phyloP scores from a whole-genome alignment of 768 basidiomycete species.

The Phlegmacium glaucopus region DNA sequence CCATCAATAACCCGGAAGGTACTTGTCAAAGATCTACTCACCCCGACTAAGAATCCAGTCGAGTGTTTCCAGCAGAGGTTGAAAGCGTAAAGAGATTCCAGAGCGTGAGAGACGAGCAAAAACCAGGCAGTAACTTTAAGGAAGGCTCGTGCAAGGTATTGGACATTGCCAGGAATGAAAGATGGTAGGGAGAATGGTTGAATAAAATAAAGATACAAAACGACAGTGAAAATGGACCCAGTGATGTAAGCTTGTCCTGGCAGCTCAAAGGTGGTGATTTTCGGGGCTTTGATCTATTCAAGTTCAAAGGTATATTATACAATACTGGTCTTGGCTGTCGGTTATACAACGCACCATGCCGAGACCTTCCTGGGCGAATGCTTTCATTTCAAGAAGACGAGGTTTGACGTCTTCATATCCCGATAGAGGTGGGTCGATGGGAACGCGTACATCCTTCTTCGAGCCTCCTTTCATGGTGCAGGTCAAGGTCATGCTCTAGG shows the following conservation, averaged over 20 bases:
- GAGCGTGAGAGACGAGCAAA: conserved; percentile 32
- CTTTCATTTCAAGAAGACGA: conserved; percentile 76
- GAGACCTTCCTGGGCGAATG: conserved; percentile 71
- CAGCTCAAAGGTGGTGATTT: conserved; percentile 53
- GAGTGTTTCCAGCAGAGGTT: conserved; percentile 46
- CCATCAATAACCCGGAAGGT: neutral
- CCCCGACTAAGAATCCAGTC: conserved; percentile 40
- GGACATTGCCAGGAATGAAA: conserved; percentile 31
- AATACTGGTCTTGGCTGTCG: too few relatives aligned
- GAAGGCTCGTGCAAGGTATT: conserved; percentile 20
- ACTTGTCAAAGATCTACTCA: conserved; percentile 16
- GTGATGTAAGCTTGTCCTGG: conserved; percentile 27
- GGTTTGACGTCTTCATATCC: conserved; percentile 85
- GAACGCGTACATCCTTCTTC: conserved; percentile 48
- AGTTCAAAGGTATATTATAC: neutral
- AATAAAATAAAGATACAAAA: conserved; percentile 31
- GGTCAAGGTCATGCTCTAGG: conserved; percentile 65
- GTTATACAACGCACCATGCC: conserved; percentile 58
- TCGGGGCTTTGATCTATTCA: conserved; percentile 56
- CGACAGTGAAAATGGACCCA: conserved; percentile 16
- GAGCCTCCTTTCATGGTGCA: conserved; percentile 53
- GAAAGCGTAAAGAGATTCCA: conserved; percentile 48
- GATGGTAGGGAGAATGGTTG: conserved; percentile 24
- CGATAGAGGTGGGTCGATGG: conserved; percentile 66
- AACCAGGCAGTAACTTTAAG: conserved; percentile 32